These are phyloP conservation scores for Tetrahymena malaccensis DNA, from an alignment of 73 alveolate genomes.

Conservation along the genomic window DNA sequence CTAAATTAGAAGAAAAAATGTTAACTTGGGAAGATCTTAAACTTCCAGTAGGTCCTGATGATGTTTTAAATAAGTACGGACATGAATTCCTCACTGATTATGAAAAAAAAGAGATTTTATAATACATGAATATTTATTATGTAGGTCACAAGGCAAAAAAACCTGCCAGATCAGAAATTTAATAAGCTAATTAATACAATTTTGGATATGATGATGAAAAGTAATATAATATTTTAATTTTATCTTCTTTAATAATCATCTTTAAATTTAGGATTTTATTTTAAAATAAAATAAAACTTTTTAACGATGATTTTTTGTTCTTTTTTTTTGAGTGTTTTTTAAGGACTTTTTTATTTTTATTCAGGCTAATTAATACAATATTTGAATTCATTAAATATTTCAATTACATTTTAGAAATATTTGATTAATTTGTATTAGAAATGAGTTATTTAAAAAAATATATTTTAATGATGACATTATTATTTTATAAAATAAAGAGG, in stretches of 20 bases:
- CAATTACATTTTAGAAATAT: too few species aligned
- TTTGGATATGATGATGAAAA: slow-evolving; percentile 34
- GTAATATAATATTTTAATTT: not conserved
- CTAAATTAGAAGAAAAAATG: not conserved
- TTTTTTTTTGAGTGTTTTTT: too few species aligned
- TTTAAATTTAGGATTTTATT: too few species aligned
- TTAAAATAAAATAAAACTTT: too few species aligned
- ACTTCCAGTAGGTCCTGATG: slow-evolving; percentile 22
- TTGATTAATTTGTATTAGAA: too few species aligned
- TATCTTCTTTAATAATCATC: too few species aligned
- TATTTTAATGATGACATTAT: not conserved
- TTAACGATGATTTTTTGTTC: too few species aligned
- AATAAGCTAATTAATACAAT: not conserved
- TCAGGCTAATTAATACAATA: too few species aligned
- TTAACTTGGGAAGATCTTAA: slow-evolving; percentile 8
- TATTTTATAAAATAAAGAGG: not conserved
- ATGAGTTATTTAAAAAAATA: too few species aligned
- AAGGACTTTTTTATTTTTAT: too few species aligned
- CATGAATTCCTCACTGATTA: slow-evolving; percentile 15
- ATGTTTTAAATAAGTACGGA: not conserved
- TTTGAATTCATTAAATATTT: too few species aligned
- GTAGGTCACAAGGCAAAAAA: slow-evolving; percentile 33
- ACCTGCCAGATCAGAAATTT: not conserved
- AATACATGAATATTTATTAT: slow-evolving; percentile 20
- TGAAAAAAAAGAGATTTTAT: slow-evolving; percentile 26